Conservation (phyloP, 805 yeast species). For the Wickerhamomyces ciferrii region DNA sequence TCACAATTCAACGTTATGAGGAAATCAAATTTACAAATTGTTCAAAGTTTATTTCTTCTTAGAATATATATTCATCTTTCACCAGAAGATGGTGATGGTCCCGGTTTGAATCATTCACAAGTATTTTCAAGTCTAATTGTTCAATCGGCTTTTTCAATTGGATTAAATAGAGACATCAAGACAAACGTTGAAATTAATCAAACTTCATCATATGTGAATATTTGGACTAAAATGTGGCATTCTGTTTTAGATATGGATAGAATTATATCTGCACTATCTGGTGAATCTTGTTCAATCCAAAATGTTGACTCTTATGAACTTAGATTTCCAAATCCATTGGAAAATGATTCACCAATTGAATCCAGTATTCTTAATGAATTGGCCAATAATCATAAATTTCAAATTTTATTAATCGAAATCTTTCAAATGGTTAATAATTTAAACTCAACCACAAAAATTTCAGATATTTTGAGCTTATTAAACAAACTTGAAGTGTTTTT, state of each 20-base stretch:
- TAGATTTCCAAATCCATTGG: slow-evolving; percentile 8
- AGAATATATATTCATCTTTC: slow-evolving; percentile 35
- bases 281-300: slow-evolving; percentile 17
- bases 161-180: slow-evolving; percentile 44
- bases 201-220: slow-evolving; percentile 12
- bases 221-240: slow-evolving; percentile 21
- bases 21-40: slow-evolving; percentile 30
- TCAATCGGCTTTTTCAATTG: slow-evolving; percentile 40
- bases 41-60: slow-evolving; percentile 39
- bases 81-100: slow-evolving; percentile 47
- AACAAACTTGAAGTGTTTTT: slow-evolving; percentile 12
- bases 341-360: slow-evolving; percentile 6
- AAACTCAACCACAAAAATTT: slow-evolving; percentile 10
- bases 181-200: slow-evolving; percentile 14
- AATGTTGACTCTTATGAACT: slow-evolving; percentile 11
- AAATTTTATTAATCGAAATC: slow-evolving; percentile 11
- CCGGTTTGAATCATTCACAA: slow-evolving; percentile 36
- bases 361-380: slow-evolving; percentile 9
- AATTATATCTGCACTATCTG: slow-evolving; percentile 14
- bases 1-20: slow-evolving; percentile 36
- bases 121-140: slow-evolving; percentile 30
- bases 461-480: slow-evolving; percentile 9
- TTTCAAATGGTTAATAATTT: slow-evolving; percentile 16
- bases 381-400: slow-evolving; percentile 12
- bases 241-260: slow-evolving; percentile 20